Base-by-base conservation (phyloP, 495 filamentous ascomycete species). In the Aspergillus funiculosus region DNA sequence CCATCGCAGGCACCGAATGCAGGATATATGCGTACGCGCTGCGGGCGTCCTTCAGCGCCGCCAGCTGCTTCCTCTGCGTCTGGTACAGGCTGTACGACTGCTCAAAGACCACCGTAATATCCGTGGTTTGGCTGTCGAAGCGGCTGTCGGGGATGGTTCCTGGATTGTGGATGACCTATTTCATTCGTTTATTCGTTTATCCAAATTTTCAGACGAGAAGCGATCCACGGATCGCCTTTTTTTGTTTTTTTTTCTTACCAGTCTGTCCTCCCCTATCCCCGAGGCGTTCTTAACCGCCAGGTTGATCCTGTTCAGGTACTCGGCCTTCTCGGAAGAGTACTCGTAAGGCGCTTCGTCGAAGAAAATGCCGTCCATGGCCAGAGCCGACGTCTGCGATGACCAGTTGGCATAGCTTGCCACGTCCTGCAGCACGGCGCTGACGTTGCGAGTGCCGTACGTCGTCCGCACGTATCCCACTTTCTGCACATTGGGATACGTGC, bases 381-480 rank as follows among this genome's bases (percentile, higher is more conserved):
- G 62, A 26, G 66, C 53, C 10, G 63, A 51, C 4, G 43, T 47
- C 25, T 63, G 59, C 10, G 25, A 45, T 2, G 57, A 21, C 74
- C 75, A 77, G 14, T 51, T 51, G 1, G 63, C 56, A 48, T 76
- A 79, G 6, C 32, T 59, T 13, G 53, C 47, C 37, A 78, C 59
- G 27, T 76, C 61, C 1, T 43, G 46, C n/a, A 58, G 46, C 28
- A 78, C 56, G 0, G 42, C 48, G 3, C 50, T 49, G 28, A 54
- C 52, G 11, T 58, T 52, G 1, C 62, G 48, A 3, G 51, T 48
- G 14, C 59, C 59, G 38, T 64, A 65, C 1, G 39, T 26, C 1
- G 72, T 76, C 20, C 58, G 62, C 6, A 77, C 67, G 50, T 77
- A 78, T n/a, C 75, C 75, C 24, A 77, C 38, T 2, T 69, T 62